A percentile compares a stretch with the other conserved stretches of the same genome.
Evolutionary conservation across 345 rosid genomes (phyloP).

Genomic region (Hibiscus syriacus): DNA sequence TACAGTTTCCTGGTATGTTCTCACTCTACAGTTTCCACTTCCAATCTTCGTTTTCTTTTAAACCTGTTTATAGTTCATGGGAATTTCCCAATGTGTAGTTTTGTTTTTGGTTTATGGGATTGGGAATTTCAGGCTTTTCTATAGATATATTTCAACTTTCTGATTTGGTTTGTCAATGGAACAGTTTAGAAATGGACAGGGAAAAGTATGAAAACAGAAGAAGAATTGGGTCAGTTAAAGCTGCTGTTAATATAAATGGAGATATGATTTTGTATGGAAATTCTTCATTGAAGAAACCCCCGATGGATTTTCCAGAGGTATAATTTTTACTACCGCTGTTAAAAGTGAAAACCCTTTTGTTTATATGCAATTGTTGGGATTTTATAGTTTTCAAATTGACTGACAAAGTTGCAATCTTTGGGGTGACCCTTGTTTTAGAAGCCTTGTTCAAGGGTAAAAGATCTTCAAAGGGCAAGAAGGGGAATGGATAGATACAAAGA

Average conservation of each 20-base stretch:
- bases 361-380: too few relatives aligned
- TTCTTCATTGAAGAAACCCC: slow-evolving; percentile 30
- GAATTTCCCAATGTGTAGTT: too few relatives aligned
- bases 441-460: slow-evolving; percentile 42
- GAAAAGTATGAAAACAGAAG: slow-evolving; percentile 27
- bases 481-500: slow-evolving; percentile 19
- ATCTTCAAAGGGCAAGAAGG: slow-evolving; percentile 48
- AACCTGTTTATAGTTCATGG: too few relatives aligned
- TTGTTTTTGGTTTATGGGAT: too few relatives aligned
- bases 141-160: neutral
- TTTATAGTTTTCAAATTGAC: neutral
- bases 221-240: slow-evolving; percentile 58
- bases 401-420: neutral
- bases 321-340: neutral
- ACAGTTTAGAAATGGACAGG: slow-evolving; percentile 34
- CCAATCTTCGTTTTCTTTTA: neutral
- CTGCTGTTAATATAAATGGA: slow-evolving; percentile 42
- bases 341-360: neutral
- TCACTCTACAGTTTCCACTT: neutral
- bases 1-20: slow-evolving; percentile 10
- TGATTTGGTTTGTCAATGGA: neutral
- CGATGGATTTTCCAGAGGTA: slow-evolving; percentile 44
- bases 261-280: slow-evolving; percentile 34
- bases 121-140: too few relatives aligned
- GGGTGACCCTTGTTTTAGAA: slow-evolving; percentile 14